Percentiles rank a stretch among this genome's conserved stretches.
These are phyloP conservation scores for Gomphus bonarii DNA, from an alignment of 1,284 basidiomycete genomes.

Conservation along the genomic window DNA sequence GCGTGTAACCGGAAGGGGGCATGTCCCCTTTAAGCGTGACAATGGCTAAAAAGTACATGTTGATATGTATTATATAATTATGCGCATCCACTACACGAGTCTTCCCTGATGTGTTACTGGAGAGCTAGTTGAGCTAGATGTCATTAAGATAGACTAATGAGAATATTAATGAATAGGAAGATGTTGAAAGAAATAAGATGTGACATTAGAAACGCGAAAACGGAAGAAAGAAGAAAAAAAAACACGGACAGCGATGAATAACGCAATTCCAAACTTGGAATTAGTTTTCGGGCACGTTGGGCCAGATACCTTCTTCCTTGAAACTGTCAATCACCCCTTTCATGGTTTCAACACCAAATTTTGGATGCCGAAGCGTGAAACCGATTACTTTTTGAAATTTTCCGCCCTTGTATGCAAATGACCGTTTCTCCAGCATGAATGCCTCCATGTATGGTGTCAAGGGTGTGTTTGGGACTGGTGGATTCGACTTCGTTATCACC, in stretches of 20 bases:
- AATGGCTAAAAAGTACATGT: background rate
- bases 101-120: background rate
- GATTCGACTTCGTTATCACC: slow-evolving; percentile 67
- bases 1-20: no score
- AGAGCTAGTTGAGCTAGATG: background rate
- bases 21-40: no score
- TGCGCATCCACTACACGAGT: background rate
- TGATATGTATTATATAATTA: background rate
- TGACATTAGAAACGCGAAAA: background rate
- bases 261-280: background rate
- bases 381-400: slow-evolving; percentile 70
- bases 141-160: background rate
- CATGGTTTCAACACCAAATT: slow-evolving; percentile 54
- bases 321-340: slow-evolving; percentile 71
- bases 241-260: slow-evolving; percentile 1
- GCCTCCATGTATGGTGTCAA: slow-evolving; percentile 78
- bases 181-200: slow-evolving; percentile 7
- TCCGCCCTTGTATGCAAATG: slow-evolving; percentile 51
- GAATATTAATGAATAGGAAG: background rate
- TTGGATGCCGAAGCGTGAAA: slow-evolving; percentile 56
- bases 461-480: slow-evolving; percentile 67
- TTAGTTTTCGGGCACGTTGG: slow-evolving; percentile 25
- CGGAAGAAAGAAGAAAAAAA: slow-evolving; percentile 6
- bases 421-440: slow-evolving; percentile 57
- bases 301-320: slow-evolving; percentile 68